Conservation (phyloP, 1,284 basidiomycete species). For the Boletus sp. region DNA sequence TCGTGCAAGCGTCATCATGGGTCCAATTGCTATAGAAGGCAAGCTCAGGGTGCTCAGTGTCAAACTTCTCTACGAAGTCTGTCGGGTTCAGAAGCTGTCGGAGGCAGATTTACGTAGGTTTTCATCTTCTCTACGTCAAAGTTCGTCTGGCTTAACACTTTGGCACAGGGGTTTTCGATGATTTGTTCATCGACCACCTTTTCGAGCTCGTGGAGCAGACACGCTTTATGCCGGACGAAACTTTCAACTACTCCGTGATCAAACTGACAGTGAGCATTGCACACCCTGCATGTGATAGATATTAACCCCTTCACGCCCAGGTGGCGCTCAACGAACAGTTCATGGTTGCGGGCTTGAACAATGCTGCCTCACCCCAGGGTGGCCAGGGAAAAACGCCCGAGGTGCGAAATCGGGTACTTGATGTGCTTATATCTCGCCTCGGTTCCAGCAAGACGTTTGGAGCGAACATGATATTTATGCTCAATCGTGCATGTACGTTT, state of each 20-base stretch:
- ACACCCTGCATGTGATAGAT: neutral
- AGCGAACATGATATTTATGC: constrained; percentile 98
- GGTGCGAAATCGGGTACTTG: constrained; percentile 73
- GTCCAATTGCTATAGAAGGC: constrained; percentile 73
- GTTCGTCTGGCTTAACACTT: constrained; percentile 6
- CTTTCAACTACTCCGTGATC: constrained; percentile 91
- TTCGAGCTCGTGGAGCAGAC: constrained; percentile 96
- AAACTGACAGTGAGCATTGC: constrained; percentile 73
- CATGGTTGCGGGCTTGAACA: constrained; percentile 74
- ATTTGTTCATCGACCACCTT: constrained; percentile 82
- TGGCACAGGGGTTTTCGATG: constrained; percentile 68
- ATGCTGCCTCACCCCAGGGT: constrained; percentile 19
- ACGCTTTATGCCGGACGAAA: constrained; percentile 82
- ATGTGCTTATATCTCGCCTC: constrained; percentile 78
- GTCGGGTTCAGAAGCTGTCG: constrained; percentile 81
- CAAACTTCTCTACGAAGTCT: constrained; percentile 84
- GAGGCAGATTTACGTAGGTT: constrained; percentile 69
- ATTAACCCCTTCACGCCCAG: constrained; percentile 39
- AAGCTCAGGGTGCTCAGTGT: constrained; percentile 72
- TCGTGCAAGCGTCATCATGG: constrained; percentile 37
- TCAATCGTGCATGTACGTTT: constrained; percentile 85
- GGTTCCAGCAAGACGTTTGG: constrained; percentile 92
- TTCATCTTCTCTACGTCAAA: neutral
- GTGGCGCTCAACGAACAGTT: constrained; percentile 97
- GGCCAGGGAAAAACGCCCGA: constrained; percentile 31